A percentile compares a stretch with the other conserved stretches of the same genome.
Evolutionary conservation across 108 stramenopile species (phyloP).

Genomic region (Bacterosira constricta): DNA sequence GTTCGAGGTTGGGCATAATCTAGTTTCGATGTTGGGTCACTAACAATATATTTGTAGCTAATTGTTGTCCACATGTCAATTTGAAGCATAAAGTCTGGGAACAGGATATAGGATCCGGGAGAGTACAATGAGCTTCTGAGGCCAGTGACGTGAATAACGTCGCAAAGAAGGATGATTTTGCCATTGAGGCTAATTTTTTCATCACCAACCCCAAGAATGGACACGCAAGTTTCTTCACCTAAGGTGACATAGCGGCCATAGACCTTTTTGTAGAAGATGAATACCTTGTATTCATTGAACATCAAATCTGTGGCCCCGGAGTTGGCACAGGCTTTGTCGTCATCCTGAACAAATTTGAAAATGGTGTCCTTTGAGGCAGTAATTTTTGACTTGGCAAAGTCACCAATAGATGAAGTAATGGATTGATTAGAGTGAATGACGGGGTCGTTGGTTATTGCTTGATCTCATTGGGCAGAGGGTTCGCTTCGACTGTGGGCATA

Average conservation of each 20-base stretch:
- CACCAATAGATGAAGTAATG: too few species aligned
- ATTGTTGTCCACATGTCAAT: conserved; percentile 3
- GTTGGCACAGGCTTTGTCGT: too few species aligned
- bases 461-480: too few species aligned
- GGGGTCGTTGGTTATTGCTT: too few species aligned
- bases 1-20: conserved; percentile 1
- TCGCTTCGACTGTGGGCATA: too few species aligned
- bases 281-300: not conserved
- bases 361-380: too few species aligned
- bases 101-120: not conserved
- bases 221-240: not conserved
- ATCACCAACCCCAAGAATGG: not conserved
- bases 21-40: too few species aligned
- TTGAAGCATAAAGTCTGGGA: not conserved
- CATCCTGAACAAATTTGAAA: too few species aligned
- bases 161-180: not conserved
- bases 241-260: too few species aligned
- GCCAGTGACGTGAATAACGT: conserved; percentile 9
- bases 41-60: not conserved
- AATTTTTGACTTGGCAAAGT: too few species aligned
- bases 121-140: conserved; percentile 12
- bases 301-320: too few species aligned
- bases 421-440: too few species aligned
- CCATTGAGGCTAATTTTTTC: conserved; percentile 13
- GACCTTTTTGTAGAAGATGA: not conserved